Base-by-base conservation (phyloP, 495 filamentous ascomycete species). In the Hypoxylon rickii region DNA sequence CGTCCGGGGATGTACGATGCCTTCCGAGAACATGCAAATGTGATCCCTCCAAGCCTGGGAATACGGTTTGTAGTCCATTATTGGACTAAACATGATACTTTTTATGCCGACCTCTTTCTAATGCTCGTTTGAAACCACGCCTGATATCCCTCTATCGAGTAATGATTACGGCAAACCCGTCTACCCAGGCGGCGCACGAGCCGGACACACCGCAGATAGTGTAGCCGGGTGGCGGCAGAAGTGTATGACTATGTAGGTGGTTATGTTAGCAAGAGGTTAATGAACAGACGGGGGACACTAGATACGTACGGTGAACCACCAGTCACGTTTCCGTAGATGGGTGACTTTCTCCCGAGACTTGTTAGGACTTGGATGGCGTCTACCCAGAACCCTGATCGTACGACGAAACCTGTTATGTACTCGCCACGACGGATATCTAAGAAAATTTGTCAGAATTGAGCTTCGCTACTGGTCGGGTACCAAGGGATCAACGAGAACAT, bases 351-450 rank as follows among this genome's bases (percentile, higher is more conserved):
- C 22, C 92, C 93, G 21, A 89, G 72, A 64, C 87, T 96, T 6
- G 94, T 97, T 65, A 97, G 69, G 51, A 98, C 87, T 66, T 96
- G 90, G 45, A 98, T 83, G 11, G 84, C 94, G 70, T 96, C 92
- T 55, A 97, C 88, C 88, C 90, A 94, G 29, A 82, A 72, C 8
- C 90, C 90, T 34, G 89, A 83, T 55, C 92, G 79, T 44, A 97
- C 75, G 62, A 87, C 86, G 70, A 98, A 98, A 10, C 94, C 94
- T 44, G 90, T 81, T 10, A 98, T 72, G 49, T 88, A 86, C 71
- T 98, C 94, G 33, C 92, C 92, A 51, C 86, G 81, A 49, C 90
- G 83, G 10, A 88, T 87, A 71, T 98, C 93, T 84, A 64, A 26
- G 42, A 47, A 56, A 47, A 29, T 4, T 4, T 55, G 57, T 67